A percentile compares a stretch with the other conserved stretches of the same genome.
These are phyloP conservation scores for Suillus weaverae DNA, from an alignment of 768 basidiomycete species.

Conservation along the genomic window DNA sequence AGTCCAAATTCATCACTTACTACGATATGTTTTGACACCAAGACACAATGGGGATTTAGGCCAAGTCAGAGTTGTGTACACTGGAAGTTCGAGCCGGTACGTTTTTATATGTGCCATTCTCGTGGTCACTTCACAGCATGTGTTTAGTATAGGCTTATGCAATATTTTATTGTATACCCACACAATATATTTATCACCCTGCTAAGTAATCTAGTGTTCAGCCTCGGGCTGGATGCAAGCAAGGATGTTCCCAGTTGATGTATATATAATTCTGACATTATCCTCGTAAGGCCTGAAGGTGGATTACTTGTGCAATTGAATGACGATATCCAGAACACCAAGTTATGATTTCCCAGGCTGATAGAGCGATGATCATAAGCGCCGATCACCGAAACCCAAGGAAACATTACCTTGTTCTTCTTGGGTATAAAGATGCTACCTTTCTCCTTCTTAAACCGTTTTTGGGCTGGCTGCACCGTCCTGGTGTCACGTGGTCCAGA, in stretches of 20 bases:
- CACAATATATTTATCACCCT: background rate
- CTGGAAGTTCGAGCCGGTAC: no score
- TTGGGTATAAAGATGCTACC: conserved; percentile 63
- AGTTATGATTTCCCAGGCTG: conserved; percentile 4
- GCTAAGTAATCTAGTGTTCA: background rate
- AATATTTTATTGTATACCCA: background rate
- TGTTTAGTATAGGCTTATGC: no score
- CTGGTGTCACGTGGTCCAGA: conserved; percentile 21
- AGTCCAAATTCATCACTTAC: no score
- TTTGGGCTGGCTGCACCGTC: conserved; percentile 28
- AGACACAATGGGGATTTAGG: no score
- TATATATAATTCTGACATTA: background rate
- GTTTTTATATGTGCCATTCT: no score
- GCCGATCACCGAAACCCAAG: background rate
- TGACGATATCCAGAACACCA: background rate
- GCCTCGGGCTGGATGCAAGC: background rate
- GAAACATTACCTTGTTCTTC: conserved; percentile 34
- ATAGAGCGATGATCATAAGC: background rate
- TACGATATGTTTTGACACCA: no score
- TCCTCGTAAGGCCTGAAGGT: background rate
- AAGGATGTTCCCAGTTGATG: background rate
- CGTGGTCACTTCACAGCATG: no score
- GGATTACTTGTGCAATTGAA: conserved; percentile 1
- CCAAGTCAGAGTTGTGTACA: no score
- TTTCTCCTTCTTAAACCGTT: conserved; percentile 36